Base-by-base conservation (phyloP, 2,329 filamentous ascomycete species). In the Colletotrichum cuscutae region DNA sequence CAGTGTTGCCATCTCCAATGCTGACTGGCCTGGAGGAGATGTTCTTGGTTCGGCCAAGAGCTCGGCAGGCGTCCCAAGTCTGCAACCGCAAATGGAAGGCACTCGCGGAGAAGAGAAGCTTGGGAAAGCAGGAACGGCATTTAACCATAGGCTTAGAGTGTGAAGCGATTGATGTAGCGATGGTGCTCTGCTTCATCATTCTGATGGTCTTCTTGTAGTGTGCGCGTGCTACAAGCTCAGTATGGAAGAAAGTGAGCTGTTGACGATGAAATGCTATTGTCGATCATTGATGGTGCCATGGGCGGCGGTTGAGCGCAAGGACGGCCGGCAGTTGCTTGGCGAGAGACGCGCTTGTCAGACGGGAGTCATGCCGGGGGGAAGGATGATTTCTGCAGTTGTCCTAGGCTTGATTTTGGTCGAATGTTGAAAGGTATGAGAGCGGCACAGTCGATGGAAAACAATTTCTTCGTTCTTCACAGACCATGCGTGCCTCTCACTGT, bases 31-130 rank as follows among this genome's bases (percentile, higher is more conserved):
- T 59, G 53, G 4, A 4, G 24, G 53, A 30, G 70, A 32, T 46
- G 53, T 60, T 72, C 59, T 72, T 11, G 59, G 24, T 3, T 28
- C 30, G 59, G 70, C 70, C 70, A 72, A 69, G 70, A 65, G 65
- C 70, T 72, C 65, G 70, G 70, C 70, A 60, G 42, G 53, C 65
- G 59, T 42, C 58, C 35, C 59, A 60, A 60, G 37, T 54, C 30
- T 72, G 65, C 70, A 64, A 49, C 19, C 53, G 59, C 66, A 72
- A 53, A 64, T 72, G 68, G 42, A 28, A 53, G 53, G 30, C 19
- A 26, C 35, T 64, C 65, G n/a, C n/a, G 22, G n/a, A 26, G 65
- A 13, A 42, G 19, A 9, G 28, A 32, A 30, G 19, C 2, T n/a
- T 11, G n/a, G 13, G 9, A 9, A 57, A 46, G 15, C n/a, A 13